Evolutionary conservation across 1,284 basidiomycete species (phyloP).

Genomic region (Rhodotorula mucilaginosa): DNA sequence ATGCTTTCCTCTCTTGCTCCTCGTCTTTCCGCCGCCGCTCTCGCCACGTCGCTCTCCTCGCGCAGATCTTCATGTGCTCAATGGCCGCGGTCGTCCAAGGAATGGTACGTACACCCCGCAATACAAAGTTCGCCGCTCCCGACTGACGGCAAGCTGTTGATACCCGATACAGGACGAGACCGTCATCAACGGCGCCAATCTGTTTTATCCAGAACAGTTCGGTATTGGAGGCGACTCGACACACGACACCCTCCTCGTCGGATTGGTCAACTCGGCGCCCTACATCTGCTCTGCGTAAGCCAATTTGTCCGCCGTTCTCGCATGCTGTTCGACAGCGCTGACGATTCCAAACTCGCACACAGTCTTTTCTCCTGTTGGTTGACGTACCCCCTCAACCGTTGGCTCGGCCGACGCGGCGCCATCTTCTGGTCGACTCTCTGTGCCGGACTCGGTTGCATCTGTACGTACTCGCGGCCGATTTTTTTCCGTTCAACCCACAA

Average conservation of each 20-base stretch:
- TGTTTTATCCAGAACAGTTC: conserved; percentile 15
- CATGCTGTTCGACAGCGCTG: no score
- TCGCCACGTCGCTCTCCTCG: no score
- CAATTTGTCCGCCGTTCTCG: no score
- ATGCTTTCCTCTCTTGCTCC: no score
- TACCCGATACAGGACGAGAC: conserved; percentile 41
- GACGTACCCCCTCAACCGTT: conserved; percentile 48
- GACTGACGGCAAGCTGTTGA: background rate
- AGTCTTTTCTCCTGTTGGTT: conserved; percentile 49
- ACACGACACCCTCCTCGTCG: conserved; percentile 21
- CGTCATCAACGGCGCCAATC: conserved; percentile 44
- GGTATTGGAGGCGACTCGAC: conserved; percentile 22
- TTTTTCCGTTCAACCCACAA: conserved; percentile 39
- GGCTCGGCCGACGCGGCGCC: conserved; percentile 62
- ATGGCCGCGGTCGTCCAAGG: conserved; percentile 48
- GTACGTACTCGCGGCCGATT: conserved; percentile 59
- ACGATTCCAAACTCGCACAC: no score
- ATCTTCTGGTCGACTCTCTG: conserved; percentile 65
- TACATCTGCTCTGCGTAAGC: conserved; percentile 44
- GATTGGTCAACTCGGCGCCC: conserved; percentile 27
- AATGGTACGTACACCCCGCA: conserved; percentile 7
- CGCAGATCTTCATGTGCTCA: conserved; percentile 44
- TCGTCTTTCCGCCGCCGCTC: no score
- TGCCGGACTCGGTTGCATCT: conserved; percentile 59
- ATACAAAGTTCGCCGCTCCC: background rate